Base-by-base conservation (phyloP, 2,329 filamentous ascomycete genomes). In the Pestalotiopsis sp. region DNA sequence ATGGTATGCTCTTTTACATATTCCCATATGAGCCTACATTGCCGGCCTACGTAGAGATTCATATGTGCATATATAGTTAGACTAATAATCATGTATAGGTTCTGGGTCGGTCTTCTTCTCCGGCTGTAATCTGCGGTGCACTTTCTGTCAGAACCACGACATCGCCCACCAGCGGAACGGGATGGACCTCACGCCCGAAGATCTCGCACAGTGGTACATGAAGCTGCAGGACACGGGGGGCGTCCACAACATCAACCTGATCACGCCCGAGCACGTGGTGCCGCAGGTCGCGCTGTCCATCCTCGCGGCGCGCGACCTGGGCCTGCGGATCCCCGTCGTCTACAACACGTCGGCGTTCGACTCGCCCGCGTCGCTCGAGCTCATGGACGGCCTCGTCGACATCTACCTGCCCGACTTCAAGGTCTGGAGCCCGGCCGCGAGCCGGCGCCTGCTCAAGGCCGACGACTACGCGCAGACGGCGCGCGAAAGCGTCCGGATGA, bases 321-420 rank as follows among this genome's bases (percentile, higher is more conserved):
- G 93, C 0, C 80, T 96, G 10, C 85, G 81, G 3, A 74, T 95
- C 11, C 93, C 93, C 1, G 90, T 97, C 72, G 85, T 97, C 40
- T 96, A 97, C 83, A 97, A 97, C 75, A 94, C 92, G 0, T 94
- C 91, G 0, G 89, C 91, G 11, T 97, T 92, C 75, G 93, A 97
- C 79, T 93, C 90, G 1, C 81, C 91, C 0, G 89, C 88, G 2
- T 94, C 91, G 0, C 81, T 97, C 1, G 80, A 88, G 68, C 82
- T 96, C 9, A 85, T 97, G 73, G 90, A 96, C 72, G 93, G 93
- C 0, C 81, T 97, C 35, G 88, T 96, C 0, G 93, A 96, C 76
- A 94, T 97, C 58, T 97, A 96, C 76, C 82, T 97, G n/a, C 91
- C 93, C 0, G 93, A 97, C 76, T 96, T 96, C 83, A 96, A 97